phyloP scores from a whole-genome alignment of 1,284 basidiomycete genomes.

The Xerocomus amazonicus region DNA sequence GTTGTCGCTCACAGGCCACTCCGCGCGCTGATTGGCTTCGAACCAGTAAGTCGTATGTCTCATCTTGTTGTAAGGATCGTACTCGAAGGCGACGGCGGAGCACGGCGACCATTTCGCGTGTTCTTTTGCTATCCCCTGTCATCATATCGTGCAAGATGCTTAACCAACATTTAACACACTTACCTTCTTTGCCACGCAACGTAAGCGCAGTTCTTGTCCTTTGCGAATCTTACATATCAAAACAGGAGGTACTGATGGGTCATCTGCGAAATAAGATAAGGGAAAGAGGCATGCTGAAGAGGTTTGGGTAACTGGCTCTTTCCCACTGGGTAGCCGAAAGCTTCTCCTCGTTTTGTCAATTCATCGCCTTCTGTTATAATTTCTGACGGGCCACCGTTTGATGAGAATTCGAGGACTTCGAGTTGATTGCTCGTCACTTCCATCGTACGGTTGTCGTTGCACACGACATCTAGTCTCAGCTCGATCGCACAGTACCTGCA shows the following conservation, averaged over 20 bases:
- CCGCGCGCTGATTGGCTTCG: slow-evolving; percentile 72
- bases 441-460: slow-evolving; percentile 68
- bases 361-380: slow-evolving; percentile 60
- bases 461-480: slow-evolving; percentile 68
- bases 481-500: slow-evolving; percentile 83
- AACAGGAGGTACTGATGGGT: slow-evolving; percentile 64
- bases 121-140: slow-evolving; percentile 93
- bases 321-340: slow-evolving; percentile 85
- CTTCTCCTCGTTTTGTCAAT: slow-evolving; percentile 65
- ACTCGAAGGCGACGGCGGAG: slow-evolving; percentile 94
- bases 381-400: slow-evolving; percentile 34
- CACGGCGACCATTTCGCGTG: slow-evolving; percentile 99
- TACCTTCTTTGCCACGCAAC: slow-evolving; percentile 93
- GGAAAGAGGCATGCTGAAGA: not conserved
- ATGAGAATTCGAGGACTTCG: slow-evolving; percentile 48
- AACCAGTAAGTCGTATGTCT: slow-evolving; percentile 97
- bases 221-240: slow-evolving; percentile 90
- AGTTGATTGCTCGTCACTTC: slow-evolving; percentile 80
- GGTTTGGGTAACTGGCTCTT: slow-evolving; percentile 54
- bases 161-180: slow-evolving; percentile 3
- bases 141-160: slow-evolving; percentile 1
- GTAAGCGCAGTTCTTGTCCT: slow-evolving; percentile 87
- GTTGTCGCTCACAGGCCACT: slow-evolving; percentile 85
- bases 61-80: slow-evolving; percentile 97
- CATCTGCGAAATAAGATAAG: slow-evolving; percentile 40